phyloP scores from a whole-genome alignment of 169 alveolate species.

The Ichthyophthirius multifiliis region DNA sequence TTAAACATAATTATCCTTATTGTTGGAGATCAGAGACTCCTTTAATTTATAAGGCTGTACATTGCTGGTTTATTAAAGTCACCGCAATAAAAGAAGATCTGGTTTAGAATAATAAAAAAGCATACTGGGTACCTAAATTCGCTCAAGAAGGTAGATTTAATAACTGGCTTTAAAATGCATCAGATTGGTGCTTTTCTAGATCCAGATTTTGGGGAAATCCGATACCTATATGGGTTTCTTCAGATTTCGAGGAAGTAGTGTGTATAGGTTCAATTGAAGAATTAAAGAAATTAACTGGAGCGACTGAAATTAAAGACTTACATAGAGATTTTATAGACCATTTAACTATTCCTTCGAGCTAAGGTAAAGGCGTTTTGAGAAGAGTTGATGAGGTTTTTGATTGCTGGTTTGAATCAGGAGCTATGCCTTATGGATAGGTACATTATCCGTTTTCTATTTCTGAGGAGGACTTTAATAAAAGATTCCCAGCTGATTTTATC shows the following conservation, averaged over 20 bases:
- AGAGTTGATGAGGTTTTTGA: constrained; percentile 95
- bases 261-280: constrained; percentile 95
- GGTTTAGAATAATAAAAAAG: constrained; percentile 84
- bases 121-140: constrained; percentile 94
- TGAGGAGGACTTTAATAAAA: constrained; percentile 84
- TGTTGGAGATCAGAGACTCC: constrained; percentile 99
- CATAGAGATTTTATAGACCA: constrained; percentile 98
- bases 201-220: constrained; percentile 99
- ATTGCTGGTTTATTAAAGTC: constrained; percentile 98
- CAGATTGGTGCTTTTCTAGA: constrained; percentile 99
- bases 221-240: constrained; percentile 97
- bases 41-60: constrained; percentile 96
- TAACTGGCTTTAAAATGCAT: constrained; percentile 98
- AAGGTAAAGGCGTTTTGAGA: constrained; percentile 89
- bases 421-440: constrained; percentile 97
- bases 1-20: constrained; percentile 96
- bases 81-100: constrained; percentile 92
- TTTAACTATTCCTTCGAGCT: constrained; percentile 95
- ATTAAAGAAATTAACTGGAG: constrained; percentile 77
- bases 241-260: constrained; percentile 91
- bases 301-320: constrained; percentile 89
- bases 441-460: constrained; percentile 96
- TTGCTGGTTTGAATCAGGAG: constrained; percentile 94
- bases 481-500: constrained; percentile 99
- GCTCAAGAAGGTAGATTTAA: constrained; percentile 97